Evolutionary conservation across 1,284 basidiomycete genomes (phyloP).

Genomic region (Naganishia sp.): DNA sequence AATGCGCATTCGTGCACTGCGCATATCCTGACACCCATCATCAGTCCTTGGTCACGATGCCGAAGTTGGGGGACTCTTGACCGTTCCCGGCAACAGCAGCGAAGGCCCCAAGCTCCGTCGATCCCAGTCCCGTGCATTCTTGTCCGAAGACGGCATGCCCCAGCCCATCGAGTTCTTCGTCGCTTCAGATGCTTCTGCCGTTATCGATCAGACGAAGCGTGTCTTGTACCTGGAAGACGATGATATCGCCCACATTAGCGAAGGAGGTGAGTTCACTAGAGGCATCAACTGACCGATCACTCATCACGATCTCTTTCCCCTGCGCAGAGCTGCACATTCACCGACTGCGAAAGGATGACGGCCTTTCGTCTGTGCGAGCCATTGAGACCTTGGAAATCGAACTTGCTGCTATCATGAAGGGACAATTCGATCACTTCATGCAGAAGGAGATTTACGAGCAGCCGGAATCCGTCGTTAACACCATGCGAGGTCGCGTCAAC

Average conservation of each 20-base stretch:
- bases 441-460: conserved; percentile 99
- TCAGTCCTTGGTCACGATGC: conserved; percentile 32
- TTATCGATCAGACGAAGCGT: conserved; percentile 98
- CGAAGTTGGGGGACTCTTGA: conserved; percentile 62
- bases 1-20: neutral
- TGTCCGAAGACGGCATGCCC: conserved; percentile 96
- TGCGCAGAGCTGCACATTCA: conserved; percentile 88
- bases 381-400: conserved; percentile 99
- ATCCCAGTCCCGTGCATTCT: conserved; percentile 95
- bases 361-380: conserved; percentile 76
- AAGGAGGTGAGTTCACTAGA: conserved; percentile 60
- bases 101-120: conserved; percentile 78
- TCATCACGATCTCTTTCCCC: conserved; percentile 10
- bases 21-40: neutral
- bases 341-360: conserved; percentile 88
- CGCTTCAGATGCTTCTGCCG: conserved; percentile 93
- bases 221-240: conserved; percentile 99
- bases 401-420: conserved; percentile 99
- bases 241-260: conserved; percentile 96
- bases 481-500: conserved; percentile 99
- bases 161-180: conserved; percentile 99
- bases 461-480: conserved; percentile 99
- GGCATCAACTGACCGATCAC: neutral
- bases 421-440: conserved; percentile 99
- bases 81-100: conserved; percentile 63